phyloP scores from a whole-genome alignment of 164 flowering plant genomes.

The Aristolochia californica region DNA sequence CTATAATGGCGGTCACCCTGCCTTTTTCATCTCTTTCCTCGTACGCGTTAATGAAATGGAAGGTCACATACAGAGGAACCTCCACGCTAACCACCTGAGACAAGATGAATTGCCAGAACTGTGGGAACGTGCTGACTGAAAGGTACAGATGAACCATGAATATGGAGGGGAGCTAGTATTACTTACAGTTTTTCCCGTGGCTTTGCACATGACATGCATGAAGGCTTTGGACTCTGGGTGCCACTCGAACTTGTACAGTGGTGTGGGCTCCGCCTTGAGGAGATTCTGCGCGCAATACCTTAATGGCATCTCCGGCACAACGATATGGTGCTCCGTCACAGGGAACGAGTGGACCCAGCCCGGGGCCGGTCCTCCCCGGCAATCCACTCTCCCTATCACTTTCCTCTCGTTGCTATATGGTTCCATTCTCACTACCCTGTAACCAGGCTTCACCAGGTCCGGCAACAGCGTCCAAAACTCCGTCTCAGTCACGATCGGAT shows the following conservation, averaged over 20 bases:
- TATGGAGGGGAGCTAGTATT: too few relatives aligned
- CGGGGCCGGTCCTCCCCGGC: constrained; percentile 72
- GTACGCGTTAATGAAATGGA: constrained; percentile 93
- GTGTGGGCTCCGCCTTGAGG: constrained; percentile 82
- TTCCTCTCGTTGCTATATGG: constrained; percentile 67
- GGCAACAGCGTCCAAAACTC: constrained; percentile 79
- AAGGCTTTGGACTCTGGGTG: constrained; percentile 72
- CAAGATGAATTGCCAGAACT: too few relatives aligned
- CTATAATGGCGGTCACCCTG: constrained; percentile 50
- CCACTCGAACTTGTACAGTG: constrained; percentile 93
- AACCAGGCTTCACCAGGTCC: constrained; percentile 78
- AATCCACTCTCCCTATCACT: constrained; percentile 76
- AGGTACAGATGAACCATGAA: neutral
- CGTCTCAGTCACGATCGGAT: constrained; percentile 72
- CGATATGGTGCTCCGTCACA: constrained; percentile 65
- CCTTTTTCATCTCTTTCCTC: constrained; percentile 83
- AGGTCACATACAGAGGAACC: constrained; percentile 79
- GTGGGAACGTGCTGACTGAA: too few relatives aligned
- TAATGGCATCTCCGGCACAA: constrained; percentile 94
- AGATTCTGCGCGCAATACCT: constrained; percentile 74
- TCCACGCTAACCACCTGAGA: constrained; percentile 90
- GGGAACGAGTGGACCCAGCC: constrained; percentile 99
- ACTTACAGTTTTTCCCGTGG: constrained; percentile 75
- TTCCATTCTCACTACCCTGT: constrained; percentile 82
- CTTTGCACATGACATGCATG: constrained; percentile 81